Base-by-base conservation (phyloP, 768 basidiomycete genomes). In the Macrocybe gigantea region DNA sequence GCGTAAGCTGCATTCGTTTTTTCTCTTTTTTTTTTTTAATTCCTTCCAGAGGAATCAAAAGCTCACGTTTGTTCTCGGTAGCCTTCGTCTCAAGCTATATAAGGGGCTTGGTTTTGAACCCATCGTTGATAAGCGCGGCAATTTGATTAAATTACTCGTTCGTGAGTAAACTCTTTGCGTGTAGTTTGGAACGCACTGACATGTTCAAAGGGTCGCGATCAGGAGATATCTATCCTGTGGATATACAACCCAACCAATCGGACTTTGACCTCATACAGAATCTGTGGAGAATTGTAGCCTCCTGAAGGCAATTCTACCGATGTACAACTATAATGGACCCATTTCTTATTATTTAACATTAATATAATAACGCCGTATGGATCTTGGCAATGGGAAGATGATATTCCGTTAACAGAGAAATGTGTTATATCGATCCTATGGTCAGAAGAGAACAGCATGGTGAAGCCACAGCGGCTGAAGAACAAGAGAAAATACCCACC, bases 61-160 rank as follows among this genome's bases (percentile, higher is more conserved):
- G 1, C 11, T n/a, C 38, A 29, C 12, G 41, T 3, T 14, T 15
- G 30, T 39, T 41, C 5, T 34, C 8, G 40, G 38, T 41, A 91
- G 88, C 37, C 56, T 90, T 44, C 78, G 87, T 41, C 59, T 89
- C 15, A 77, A 77, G 53, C 66, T 90, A 51, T 88, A 79, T 63
- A 84, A 79, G 57, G 79, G 79, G 7, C 63, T 90, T 36, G 88
- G 88, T 12, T 85, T 90, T 52, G 79, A 85, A 44, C 79, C 85
- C 4, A 64, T 89, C 37, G 51, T 78, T 12, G 75, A 79, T 49
- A 76, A 77, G 47, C 62, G 75, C 37, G 78, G 78, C 0, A 60
- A 64, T 11, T 55, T 78, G 29, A 54, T 61, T 9, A 88, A 83
- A 56, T 78, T 89, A 66, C 75, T 91, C 56, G 71, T 90, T 54